Conservation (phyloP, 2,329 filamentous ascomycete genomes). For the Botrytis hyacinthi region DNA sequence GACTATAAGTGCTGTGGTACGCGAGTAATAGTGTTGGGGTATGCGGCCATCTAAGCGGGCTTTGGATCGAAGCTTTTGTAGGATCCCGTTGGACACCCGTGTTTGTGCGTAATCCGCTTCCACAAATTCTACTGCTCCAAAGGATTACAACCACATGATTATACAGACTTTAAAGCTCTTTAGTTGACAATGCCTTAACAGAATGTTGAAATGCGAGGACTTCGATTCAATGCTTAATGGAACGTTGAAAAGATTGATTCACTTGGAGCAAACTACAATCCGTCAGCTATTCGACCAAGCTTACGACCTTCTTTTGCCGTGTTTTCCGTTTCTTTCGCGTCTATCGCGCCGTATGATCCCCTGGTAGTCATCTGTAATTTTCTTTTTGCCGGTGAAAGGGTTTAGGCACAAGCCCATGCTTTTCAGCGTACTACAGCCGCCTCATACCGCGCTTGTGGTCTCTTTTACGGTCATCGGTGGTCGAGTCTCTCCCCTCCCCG, state of each 20-base stretch:
- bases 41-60: not conserved
- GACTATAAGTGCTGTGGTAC: not conserved
- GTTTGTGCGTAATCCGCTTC: not conserved
- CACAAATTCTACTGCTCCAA: not conserved
- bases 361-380: not conserved
- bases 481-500: conserved; percentile 8
- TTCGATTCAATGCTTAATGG: not conserved
- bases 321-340: not conserved
- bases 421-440: not conserved
- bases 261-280: not conserved
- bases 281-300: not conserved
- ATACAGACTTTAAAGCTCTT: not conserved
- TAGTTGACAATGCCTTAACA: not conserved
- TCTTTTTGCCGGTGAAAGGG: not conserved
- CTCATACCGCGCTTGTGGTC: conserved; percentile 2
- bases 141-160: not conserved
- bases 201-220: not conserved
- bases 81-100: not conserved
- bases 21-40: not conserved
- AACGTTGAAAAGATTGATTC: not conserved
- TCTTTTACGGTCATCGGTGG: not conserved
- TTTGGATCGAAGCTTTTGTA: not conserved
- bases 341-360: not conserved
- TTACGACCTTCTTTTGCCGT: not conserved
- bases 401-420: not conserved